These are phyloP conservation scores for Coprinellus aureogranulatus DNA, from an alignment of 768 basidiomycete species.

Conservation along the genomic window DNA sequence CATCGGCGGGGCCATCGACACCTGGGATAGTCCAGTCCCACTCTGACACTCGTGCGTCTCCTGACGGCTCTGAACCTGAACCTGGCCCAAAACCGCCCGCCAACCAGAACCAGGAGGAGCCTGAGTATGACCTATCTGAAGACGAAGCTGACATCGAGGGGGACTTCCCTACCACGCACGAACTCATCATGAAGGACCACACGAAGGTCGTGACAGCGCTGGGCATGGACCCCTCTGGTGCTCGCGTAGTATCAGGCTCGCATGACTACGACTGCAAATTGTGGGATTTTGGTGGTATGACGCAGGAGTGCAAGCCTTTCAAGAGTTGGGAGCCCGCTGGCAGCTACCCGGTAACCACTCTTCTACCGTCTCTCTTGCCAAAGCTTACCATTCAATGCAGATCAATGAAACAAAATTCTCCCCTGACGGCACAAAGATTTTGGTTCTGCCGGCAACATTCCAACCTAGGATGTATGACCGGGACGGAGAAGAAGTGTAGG, in stretches of 20 bases:
- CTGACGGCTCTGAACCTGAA: conserved; percentile 22
- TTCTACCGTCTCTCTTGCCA: conserved; percentile 5
- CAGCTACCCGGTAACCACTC: conserved; percentile 75
- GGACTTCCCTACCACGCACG: conserved; percentile 85
- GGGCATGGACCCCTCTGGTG: conserved; percentile 90
- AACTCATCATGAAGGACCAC: conserved; percentile 91
- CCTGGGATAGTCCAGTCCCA: conserved; percentile 5
- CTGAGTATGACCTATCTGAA: conserved; percentile 60
- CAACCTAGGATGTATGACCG: conserved; percentile 88
- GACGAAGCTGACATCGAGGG: conserved; percentile 50
- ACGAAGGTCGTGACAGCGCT: conserved; percentile 93
- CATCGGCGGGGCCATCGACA: conserved; percentile 18
- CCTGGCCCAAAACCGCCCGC: conserved; percentile 24
- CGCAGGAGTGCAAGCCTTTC: conserved; percentile 85
- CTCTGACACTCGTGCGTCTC: neutral
- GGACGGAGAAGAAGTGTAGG: conserved; percentile 91
- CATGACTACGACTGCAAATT: conserved; percentile 98
- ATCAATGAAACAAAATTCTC: conserved; percentile 91
- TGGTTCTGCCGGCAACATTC: conserved; percentile 84
- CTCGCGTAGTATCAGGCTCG: conserved; percentile 85
- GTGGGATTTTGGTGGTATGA: conserved; percentile 99
- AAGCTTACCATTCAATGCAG: conserved; percentile 36
- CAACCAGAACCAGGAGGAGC: conserved; percentile 33
- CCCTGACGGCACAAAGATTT: conserved; percentile 78
- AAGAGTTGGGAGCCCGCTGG: conserved; percentile 95